These are phyloP conservation scores for Wickerhamiella pararugosa DNA, from an alignment of 1,139 yeast genomes.

Conservation along the genomic window DNA sequence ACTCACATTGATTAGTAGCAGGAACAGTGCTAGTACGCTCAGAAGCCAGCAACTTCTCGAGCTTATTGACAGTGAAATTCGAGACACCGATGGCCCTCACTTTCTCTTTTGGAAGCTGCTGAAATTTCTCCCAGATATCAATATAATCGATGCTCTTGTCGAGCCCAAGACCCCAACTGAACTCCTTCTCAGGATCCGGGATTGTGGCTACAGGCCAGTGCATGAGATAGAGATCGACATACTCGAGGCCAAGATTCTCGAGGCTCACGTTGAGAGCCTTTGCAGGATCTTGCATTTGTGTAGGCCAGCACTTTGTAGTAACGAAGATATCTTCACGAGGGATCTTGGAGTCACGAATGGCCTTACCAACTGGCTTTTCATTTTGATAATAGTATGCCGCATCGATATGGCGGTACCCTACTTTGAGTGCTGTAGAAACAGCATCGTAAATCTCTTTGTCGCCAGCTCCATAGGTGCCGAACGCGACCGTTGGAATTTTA, in stretches of 20 bases:
- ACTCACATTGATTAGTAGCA: slow-evolving; percentile 53
- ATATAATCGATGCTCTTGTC: slow-evolving; percentile 40
- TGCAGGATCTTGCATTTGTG: slow-evolving; percentile 46
- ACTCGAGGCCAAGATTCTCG: slow-evolving; percentile 53
- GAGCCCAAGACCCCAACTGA: slow-evolving; percentile 25
- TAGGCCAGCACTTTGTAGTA: slow-evolving; percentile 69
- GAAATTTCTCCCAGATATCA: slow-evolving; percentile 32
- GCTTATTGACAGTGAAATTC: slow-evolving; percentile 44
- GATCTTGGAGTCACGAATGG: slow-evolving; percentile 21
- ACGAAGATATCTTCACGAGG: slow-evolving; percentile 58
- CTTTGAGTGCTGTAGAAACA: slow-evolving; percentile 17
- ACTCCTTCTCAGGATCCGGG: slow-evolving; percentile 29
- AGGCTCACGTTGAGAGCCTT: slow-evolving; percentile 48
- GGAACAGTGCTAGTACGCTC: slow-evolving; percentile 30
- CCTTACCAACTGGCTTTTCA: slow-evolving; percentile 18
- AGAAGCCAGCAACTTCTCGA: slow-evolving; percentile 30
- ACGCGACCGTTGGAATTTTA: slow-evolving; percentile 35
- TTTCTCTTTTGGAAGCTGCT: slow-evolving; percentile 27
- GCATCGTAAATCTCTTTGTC: slow-evolving; percentile 24
- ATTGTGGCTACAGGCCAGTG: slow-evolving; percentile 72
- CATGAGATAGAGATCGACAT: slow-evolving; percentile 67
- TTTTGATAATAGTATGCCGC: slow-evolving; percentile 16
- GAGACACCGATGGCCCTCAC: slow-evolving; percentile 66
- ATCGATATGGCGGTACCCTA: slow-evolving; percentile 17
- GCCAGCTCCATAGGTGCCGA: slow-evolving; percentile 50